These are phyloP conservation scores for Boletellus deceptivus DNA, from an alignment of 1,284 basidiomycete genomes.

Conservation along the genomic window DNA sequence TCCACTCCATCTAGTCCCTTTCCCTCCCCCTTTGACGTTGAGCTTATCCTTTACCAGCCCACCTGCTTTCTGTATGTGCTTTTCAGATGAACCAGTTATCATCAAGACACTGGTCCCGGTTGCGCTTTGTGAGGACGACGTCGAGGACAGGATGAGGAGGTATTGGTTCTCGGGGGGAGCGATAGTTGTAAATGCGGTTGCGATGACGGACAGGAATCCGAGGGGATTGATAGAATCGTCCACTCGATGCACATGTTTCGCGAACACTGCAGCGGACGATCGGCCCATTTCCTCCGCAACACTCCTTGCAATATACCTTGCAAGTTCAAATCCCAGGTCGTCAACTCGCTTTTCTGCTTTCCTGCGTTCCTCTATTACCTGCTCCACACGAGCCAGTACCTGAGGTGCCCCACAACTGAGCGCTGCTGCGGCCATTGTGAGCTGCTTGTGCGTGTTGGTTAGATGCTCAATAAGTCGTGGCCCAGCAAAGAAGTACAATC, in stretches of 20 bases:
- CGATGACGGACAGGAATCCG: conserved; percentile 59
- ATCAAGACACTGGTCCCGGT: conserved; percentile 55
- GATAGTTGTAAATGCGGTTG: conserved; percentile 44
- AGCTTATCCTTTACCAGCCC: conserved; percentile 57
- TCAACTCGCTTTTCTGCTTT: conserved; percentile 60
- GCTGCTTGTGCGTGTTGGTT: conserved; percentile 49
- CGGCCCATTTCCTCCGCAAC: conserved; percentile 38
- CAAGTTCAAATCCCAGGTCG: conserved; percentile 68
- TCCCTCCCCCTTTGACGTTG: conserved; percentile 63
- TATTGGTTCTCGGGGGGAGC: conserved; percentile 38
- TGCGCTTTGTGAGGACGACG: conserved; percentile 52
- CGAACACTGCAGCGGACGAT: conserved; percentile 32
- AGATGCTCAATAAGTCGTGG: conserved; percentile 69
- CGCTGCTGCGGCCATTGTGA: conserved; percentile 55
- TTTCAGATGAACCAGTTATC: conserved; percentile 58
- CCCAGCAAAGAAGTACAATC: conserved; percentile 80
- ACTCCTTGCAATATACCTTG: conserved; percentile 51
- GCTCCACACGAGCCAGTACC: conserved; percentile 66
- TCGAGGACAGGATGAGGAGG: conserved; percentile 59
- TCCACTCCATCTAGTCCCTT: conserved; percentile 65
- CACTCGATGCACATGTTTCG: conserved; percentile 52
- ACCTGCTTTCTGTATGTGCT: conserved; percentile 57
- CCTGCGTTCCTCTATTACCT: conserved; percentile 65
- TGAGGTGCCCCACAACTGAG: conserved; percentile 65
- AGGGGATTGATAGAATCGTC: conserved; percentile 63